Evolutionary conservation across 2,329 filamentous ascomycete species (phyloP), one percentile per base, ranked within the genome.

Genomic region (Sclerotinia nivalis): DNA sequence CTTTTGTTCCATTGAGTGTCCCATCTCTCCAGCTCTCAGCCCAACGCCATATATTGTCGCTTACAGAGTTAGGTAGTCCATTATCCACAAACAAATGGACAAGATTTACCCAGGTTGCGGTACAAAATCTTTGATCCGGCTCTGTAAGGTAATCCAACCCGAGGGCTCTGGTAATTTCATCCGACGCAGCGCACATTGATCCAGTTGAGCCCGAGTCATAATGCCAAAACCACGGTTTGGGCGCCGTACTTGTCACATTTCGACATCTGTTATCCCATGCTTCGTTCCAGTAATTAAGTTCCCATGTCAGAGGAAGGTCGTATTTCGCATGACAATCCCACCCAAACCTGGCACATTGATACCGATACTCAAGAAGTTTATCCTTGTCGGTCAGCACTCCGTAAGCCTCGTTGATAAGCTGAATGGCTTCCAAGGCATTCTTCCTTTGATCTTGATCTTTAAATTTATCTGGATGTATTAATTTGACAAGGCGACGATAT

Each of bases 101-200:
- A 28, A 47, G 49, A 49, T 69, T 69, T 22, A 69, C 67, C 67
- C 67, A 69, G 34, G 67, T 69, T 13, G 49, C 49, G 5, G 59
- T n/a, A 40, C 59, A 69, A 43, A 65, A 55, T 7, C n/a, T 49
- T 4, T 50, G 5, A 15, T 34, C 40, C 0, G 1, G 40, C 13
- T 7, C 40, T 18, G 13, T 43, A 13, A 18, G 40, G 12, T 43
- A 43, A 0, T 43, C 40, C 40, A 43, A 43, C 12, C 40, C 40
- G 2, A 43, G 15, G 15, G 40, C 3, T 18, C 13, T 13, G 40
- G 15, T 43, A 15, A 6, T 6, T 6, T 40, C 4, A 4, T 28
- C 31, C 13, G 22, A 50, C 7, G 37, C 4, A 43, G 10, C 56
- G 47, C n/a, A 31, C n/a, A 52, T 43, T 43, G 12, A 2, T n/a